phyloP scores from a whole-genome alignment of 2,329 filamentous ascomycete genomes.

The Zopfia rhizophila region DNA sequence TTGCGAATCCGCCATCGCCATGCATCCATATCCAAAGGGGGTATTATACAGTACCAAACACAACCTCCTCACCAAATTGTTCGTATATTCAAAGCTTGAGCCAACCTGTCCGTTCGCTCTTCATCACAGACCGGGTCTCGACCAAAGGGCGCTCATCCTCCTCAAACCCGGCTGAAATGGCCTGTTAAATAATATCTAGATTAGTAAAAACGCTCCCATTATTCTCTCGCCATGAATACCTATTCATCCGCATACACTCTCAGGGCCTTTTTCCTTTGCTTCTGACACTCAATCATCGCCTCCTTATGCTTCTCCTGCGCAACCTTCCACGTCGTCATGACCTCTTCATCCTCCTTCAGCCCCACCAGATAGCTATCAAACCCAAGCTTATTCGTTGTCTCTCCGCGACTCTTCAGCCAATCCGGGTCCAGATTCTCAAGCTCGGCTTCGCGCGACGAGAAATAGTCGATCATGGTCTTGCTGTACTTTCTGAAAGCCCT shows the following conservation, averaged over 20 bases:
- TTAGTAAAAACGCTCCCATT: no score
- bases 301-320: slow-evolving; percentile 70
- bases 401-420: slow-evolving; percentile 65
- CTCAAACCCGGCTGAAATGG: no score
- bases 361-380: slow-evolving; percentile 69
- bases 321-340: slow-evolving; percentile 69
- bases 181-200: no score
- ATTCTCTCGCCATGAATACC: no score
- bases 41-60: no score
- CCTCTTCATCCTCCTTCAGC: slow-evolving; percentile 71
- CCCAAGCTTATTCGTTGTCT: slow-evolving; percentile 60
- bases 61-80: no score
- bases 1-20: no score
- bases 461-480: slow-evolving; percentile 65
- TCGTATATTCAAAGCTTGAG: no score
- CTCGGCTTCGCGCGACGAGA: slow-evolving; percentile 62
- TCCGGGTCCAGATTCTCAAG: slow-evolving; percentile 52
- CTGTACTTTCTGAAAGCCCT: slow-evolving; percentile 67
- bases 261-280: slow-evolving; percentile 20
- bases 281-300: slow-evolving; percentile 57
- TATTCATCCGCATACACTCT: neutral
- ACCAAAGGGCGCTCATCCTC: no score
- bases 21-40: no score
- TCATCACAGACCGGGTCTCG: no score
- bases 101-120: no score